Conservation (phyloP, 495 filamentous ascomycete species). For the Daldinia grandis region DNA sequence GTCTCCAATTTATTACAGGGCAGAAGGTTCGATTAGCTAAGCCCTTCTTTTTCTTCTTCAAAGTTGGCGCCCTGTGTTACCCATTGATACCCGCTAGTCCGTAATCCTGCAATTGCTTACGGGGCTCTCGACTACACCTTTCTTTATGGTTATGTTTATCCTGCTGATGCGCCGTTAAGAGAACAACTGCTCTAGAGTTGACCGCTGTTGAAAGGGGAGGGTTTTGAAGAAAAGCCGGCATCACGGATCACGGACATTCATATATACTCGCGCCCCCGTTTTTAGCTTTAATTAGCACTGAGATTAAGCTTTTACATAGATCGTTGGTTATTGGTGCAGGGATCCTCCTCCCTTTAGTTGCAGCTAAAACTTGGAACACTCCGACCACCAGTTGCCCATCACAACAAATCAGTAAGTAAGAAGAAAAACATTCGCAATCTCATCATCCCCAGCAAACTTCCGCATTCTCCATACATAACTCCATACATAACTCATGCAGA, state of each 20-base stretch:
- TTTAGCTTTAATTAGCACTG: constrained; percentile 29
- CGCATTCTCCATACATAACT: not conserved
- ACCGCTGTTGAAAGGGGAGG: not conserved
- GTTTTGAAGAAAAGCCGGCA: constrained; percentile 16
- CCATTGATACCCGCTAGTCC: constrained; percentile 35
- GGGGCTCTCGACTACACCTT: constrained; percentile 11
- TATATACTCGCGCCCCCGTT: constrained; percentile 12
- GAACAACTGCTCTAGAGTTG: not conserved
- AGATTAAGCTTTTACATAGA: constrained; percentile 32
- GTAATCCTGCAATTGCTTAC: constrained; percentile 29
- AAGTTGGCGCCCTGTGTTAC: constrained; percentile 36
- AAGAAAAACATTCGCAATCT: constrained; percentile 26
- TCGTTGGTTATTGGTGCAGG: constrained; percentile 18
- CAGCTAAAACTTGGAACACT: constrained; percentile 24
- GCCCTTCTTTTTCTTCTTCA: constrained; percentile 13
- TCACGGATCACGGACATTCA: constrained; percentile 8
- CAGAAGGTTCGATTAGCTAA: constrained; percentile 29
- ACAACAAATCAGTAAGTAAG: constrained; percentile 41
- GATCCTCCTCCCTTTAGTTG: constrained; percentile 30
- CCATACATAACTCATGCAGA: constrained; percentile 26
- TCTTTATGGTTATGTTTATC: constrained; percentile 31
- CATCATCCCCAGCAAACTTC: constrained; percentile 13
- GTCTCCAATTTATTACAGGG: constrained; percentile 6
- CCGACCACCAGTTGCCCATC: constrained; percentile 28
- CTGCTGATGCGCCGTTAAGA: constrained; percentile 19